Evolutionary conservation across 495 filamentous ascomycete species (phyloP).

Genomic region (Trichoderma reesei): DNA sequence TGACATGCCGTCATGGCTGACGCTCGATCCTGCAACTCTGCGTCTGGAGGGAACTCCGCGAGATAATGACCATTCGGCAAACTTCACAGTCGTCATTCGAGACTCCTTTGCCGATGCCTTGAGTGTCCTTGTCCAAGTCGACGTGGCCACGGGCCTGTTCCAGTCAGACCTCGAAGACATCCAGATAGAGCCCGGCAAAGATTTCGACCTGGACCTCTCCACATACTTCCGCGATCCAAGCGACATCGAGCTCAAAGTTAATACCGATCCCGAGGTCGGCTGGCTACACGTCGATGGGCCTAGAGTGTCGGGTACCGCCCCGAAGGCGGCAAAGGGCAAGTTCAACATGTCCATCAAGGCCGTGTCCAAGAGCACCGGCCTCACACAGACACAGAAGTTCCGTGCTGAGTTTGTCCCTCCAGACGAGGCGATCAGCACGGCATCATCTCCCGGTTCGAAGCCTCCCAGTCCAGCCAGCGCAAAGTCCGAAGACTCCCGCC

Average conservation of each 20-base stretch:
- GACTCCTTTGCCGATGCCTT: conserved; percentile 58
- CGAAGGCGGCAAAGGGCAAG: conserved; percentile 21
- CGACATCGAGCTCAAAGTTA: conserved; percentile 45
- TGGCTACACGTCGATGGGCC: conserved; percentile 62
- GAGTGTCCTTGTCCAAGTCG: conserved; percentile 51
- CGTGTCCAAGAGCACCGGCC: neutral
- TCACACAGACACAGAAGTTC: neutral
- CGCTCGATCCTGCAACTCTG: conserved; percentile 53
- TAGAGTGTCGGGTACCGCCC: conserved; percentile 54
- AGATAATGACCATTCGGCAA: conserved; percentile 41
- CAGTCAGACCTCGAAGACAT: conserved; percentile 28
- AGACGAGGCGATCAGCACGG: neutral
- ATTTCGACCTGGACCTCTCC: conserved; percentile 56
- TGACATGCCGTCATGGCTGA: conserved; percentile 58
- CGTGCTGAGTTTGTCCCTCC: neutral
- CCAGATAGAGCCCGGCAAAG: conserved; percentile 50
- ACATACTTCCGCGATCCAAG: conserved; percentile 41
- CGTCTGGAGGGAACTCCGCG: conserved; percentile 56
- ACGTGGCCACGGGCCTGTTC: conserved; percentile 35
- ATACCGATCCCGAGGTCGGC: conserved; percentile 38
- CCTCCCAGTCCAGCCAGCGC: neutral
- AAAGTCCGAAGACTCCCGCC: neutral
- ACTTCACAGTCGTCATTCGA: conserved; percentile 54
- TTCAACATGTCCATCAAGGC: conserved; percentile 3
- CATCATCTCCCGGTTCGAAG: neutral